Percentiles rank a stretch among this genome's conserved stretches.
Evolutionary conservation across 2,329 filamentous ascomycete genomes (phyloP).

Genomic region (Diaporthe nobilis): DNA sequence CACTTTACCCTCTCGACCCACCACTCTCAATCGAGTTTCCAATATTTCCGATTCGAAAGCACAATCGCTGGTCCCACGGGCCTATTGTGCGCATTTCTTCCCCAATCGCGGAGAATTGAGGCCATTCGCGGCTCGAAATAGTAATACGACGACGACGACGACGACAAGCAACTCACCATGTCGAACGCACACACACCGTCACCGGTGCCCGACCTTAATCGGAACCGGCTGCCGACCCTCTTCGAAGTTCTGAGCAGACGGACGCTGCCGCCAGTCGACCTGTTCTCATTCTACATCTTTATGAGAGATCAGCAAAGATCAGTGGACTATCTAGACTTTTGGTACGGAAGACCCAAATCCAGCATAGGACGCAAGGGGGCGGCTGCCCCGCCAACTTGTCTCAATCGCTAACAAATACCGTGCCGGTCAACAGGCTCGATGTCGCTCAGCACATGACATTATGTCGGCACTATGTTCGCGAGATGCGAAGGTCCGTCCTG

Average conservation of each 20-base stretch:
- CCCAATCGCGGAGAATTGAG: not conserved
- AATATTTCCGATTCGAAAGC: conserved; percentile 31
- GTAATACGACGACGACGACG: conserved; percentile 1
- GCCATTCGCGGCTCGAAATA: conserved; percentile 29
- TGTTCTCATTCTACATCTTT: conserved; percentile 99
- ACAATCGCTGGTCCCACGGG: not conserved
- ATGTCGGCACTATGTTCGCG: conserved; percentile 96
- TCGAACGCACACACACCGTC: conserved; percentile 59
- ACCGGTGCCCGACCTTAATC: conserved; percentile 71
- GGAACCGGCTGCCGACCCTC: conserved; percentile 92
- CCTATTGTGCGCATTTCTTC: not conserved
- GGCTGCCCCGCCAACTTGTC: conserved; percentile 38
- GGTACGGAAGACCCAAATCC: conserved; percentile 69
- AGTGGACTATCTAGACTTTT: conserved; percentile 98
- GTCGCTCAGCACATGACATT: conserved; percentile 99
- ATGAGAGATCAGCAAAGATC: conserved; percentile 99
- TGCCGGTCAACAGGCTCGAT: conserved; percentile 81
- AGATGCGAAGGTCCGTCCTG: conserved; percentile 92
- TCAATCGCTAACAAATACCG: conserved; percentile 43
- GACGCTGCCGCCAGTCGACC: conserved; percentile 94
- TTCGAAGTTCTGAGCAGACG: conserved; percentile 96
- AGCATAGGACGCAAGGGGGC: conserved; percentile 19
- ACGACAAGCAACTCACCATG: conserved; percentile 50
- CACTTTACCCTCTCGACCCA: conserved; percentile 19
- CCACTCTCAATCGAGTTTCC: conserved; percentile 16